A percentile compares a stretch with the other conserved stretches of the same genome.
Conservation (phyloP, 192 early-diverging fungal species). For the Kickxella alabastrina region DNA sequence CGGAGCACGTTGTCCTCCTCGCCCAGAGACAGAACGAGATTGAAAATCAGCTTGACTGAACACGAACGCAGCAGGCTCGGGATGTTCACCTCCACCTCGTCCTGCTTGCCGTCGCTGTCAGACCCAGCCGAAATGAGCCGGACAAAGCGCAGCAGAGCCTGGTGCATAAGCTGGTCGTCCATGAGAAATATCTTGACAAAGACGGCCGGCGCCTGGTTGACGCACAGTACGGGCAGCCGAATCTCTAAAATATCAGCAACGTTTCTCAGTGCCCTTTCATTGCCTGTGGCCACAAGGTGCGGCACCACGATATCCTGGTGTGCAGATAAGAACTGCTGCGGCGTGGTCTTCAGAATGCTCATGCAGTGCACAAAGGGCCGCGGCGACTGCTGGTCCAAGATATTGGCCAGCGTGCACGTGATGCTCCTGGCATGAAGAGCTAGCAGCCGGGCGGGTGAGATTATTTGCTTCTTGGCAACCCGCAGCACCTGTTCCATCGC, state of each 20-base stretch:
- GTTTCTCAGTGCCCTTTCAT: slow-evolving; percentile 23
- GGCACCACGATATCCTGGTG: slow-evolving; percentile 35
- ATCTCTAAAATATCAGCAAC: slow-evolving; percentile 33
- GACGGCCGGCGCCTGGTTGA: slow-evolving; percentile 42
- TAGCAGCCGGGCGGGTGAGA: slow-evolving; percentile 26
- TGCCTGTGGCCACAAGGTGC: slow-evolving; percentile 19
- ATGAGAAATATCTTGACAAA: slow-evolving; percentile 50
- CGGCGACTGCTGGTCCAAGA: slow-evolving; percentile 9
- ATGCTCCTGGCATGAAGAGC: slow-evolving; percentile 19
- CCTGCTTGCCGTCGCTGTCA: slow-evolving; percentile 14
- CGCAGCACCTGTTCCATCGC: slow-evolving; percentile 48
- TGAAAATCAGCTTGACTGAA: slow-evolving; percentile 48
- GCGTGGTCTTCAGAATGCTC: slow-evolving; percentile 28
- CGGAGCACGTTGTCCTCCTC: slow-evolving; percentile 30
- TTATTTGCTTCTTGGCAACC: slow-evolving; percentile 22
- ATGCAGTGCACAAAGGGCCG: slow-evolving; percentile 37
- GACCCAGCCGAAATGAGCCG: slow-evolving; percentile 38
- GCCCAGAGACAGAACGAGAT: slow-evolving; percentile 44
- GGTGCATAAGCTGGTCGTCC: slow-evolving; percentile 52
- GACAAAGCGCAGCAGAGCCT: slow-evolving; percentile 43
- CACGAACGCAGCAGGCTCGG: slow-evolving; percentile 45
- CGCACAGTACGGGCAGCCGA: slow-evolving; percentile 43
- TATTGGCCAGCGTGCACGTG: slow-evolving; percentile 24
- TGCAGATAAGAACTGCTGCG: slow-evolving; percentile 18
- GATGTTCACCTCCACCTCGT: slow-evolving; percentile 42